Evolutionary conservation across 2,329 filamentous ascomycete species (phyloP).

Genomic region (Acephala macrosclerotiorum): DNA sequence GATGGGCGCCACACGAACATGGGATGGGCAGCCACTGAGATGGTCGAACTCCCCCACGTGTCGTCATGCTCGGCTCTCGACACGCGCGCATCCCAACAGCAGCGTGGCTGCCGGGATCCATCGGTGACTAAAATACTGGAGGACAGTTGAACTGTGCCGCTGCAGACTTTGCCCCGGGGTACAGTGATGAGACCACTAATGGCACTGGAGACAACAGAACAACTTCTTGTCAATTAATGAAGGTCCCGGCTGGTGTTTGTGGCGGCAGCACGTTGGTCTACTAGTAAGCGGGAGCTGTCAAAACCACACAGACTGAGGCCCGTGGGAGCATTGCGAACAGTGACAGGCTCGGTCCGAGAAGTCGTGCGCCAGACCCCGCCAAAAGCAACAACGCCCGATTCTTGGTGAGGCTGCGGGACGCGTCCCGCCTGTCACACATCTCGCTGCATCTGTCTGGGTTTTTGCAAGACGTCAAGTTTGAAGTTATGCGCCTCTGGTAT

Average conservation of each 20-base stretch:
- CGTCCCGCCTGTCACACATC: not conserved
- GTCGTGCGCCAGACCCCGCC: slow-evolving; percentile 6
- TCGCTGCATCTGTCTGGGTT: not conserved
- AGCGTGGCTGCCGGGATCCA: not conserved
- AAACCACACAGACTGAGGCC: not conserved
- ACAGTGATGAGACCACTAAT: not conserved
- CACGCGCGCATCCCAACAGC: not conserved
- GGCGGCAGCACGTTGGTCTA: too few relatives aligned
- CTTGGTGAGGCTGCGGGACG: not conserved
- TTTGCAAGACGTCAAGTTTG: slow-evolving; percentile 11
- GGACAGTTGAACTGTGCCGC: too few relatives aligned
- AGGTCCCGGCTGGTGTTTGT: too few relatives aligned
- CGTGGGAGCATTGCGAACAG: slow-evolving; percentile 10
- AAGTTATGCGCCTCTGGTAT: slow-evolving; percentile 14
- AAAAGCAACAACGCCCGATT: slow-evolving; percentile 3
- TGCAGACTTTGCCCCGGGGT: too few relatives aligned
- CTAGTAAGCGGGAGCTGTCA: too few relatives aligned
- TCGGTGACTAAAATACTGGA: not conserved
- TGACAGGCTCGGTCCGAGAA: slow-evolving; percentile 10
- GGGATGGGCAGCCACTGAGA: not conserved
- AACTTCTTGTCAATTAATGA: too few relatives aligned
- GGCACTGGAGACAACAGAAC: too few relatives aligned
- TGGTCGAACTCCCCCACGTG: not conserved
- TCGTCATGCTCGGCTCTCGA: not conserved
- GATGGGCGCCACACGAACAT: not conserved